Base-by-base conservation (phyloP, 441 rosid genomes). In the Erodium trifolium region DNA sequence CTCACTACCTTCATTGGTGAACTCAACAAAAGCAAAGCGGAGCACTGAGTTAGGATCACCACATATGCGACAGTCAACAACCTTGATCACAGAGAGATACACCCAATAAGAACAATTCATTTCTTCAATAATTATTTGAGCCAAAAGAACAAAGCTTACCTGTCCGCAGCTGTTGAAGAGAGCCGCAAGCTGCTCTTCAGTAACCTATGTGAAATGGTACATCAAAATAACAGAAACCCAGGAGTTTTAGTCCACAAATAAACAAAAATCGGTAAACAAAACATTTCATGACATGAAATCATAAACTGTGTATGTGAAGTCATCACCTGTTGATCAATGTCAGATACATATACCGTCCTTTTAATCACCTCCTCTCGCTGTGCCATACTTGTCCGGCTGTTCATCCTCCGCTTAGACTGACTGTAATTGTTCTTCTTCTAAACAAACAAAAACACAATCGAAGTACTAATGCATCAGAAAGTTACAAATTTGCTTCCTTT, bases 31-130 rank as follows among this genome's bases (percentile, higher is more conserved):
- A 47, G 96, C 96, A 69, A 91, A 93, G 57, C 93, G 99, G 66
- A 94, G 99, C 71, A 78, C 82, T 37, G 97, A 90, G 73, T 90
- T 91, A 14, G 97, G 92, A 78, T 94, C 99, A 49, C 99, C 97
- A 60, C 99, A 94, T 37, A 94, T 88, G 68, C 99, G 97, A 72
- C 99, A 91, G 75, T 94, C 97, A 85, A 88, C 90, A 77, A 90
- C 89, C 94, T 92, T 75, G 3, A 29, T 59, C 69, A 74, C 67
- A 62, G 67, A 71, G 12, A 57, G 13, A 55, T 53, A 13, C 57
- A 69, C 64, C 64, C 4, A 18, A 60, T 17, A 60, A 60, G 64
- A 60, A 60, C 41, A 37, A 4, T 37, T 37, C 41, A 37, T 37
- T 8, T 37, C 41, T 4, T 37, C 7, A 37, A 37, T 37, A 37